Evolutionary conservation across 768 basidiomycete species (phyloP).

Genomic region (Pulveroboletus sp.): DNA sequence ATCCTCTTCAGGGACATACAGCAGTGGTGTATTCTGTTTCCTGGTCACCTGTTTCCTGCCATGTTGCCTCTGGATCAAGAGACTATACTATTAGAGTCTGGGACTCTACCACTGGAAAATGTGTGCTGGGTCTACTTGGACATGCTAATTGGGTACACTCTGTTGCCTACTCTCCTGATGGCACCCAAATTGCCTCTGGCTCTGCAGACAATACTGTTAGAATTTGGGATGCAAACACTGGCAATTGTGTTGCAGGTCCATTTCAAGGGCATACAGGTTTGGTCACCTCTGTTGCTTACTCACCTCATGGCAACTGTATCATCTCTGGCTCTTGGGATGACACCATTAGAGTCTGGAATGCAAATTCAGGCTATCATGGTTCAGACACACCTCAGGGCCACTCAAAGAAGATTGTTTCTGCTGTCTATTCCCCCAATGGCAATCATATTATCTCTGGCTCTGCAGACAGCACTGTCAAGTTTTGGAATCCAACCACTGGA

Average conservation of each 20-base stretch:
- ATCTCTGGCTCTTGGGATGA: slow-evolving; percentile 16
- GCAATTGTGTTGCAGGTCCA: slow-evolving; percentile 14
- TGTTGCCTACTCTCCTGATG: slow-evolving; percentile 27
- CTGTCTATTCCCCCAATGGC: slow-evolving; percentile 17
- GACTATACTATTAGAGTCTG: slow-evolving; percentile 20
- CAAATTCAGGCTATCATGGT: neutral
- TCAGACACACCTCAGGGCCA: slow-evolving; percentile 4
- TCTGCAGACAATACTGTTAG: slow-evolving; percentile 16
- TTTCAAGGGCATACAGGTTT: slow-evolving; percentile 12
- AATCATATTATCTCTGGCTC: slow-evolving; percentile 12
- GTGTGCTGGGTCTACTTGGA: slow-evolving; percentile 6
- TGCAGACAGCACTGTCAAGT: neutral
- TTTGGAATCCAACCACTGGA: slow-evolving; percentile 12
- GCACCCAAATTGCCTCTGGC: slow-evolving; percentile 22
- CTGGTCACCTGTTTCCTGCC: slow-evolving; percentile 23
- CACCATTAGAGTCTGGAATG: slow-evolving; percentile 18
- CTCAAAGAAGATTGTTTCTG: neutral
- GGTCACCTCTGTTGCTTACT: slow-evolving; percentile 10
- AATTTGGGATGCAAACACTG: slow-evolving; percentile 18
- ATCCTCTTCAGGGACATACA: slow-evolving; percentile 8
- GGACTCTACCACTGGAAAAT: slow-evolving; percentile 11
- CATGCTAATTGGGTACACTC: slow-evolving; percentile 8
- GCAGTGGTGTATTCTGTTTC: neutral
- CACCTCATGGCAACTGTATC: slow-evolving; percentile 15
- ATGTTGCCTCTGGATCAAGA: slow-evolving; percentile 15